Evolutionary conservation across 345 rosid genomes (phyloP).

Genomic region (Pistacia integerrima): DNA sequence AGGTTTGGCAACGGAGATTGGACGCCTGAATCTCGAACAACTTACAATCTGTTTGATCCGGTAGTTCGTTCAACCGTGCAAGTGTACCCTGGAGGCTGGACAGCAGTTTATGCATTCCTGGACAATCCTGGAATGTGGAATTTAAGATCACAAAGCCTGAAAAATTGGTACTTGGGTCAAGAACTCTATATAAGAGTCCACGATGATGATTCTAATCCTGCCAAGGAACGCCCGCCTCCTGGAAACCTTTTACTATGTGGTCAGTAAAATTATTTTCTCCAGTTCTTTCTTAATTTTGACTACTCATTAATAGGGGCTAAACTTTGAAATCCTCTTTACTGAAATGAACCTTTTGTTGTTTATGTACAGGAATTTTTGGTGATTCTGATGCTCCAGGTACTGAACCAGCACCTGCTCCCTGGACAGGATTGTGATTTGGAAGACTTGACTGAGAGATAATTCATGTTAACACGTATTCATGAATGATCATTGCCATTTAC

Average conservation of each 20-base stretch:
- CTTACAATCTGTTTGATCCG: constrained; percentile 33
- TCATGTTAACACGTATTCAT: not conserved
- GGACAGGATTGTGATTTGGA: constrained; percentile 9
- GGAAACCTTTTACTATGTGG: constrained; percentile 34
- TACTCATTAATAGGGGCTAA: no score
- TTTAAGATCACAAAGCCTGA: constrained; percentile 37
- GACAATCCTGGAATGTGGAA: constrained; percentile 58
- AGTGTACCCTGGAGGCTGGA: constrained; percentile 47
- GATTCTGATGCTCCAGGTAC: not conserved
- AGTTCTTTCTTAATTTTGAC: not conserved
- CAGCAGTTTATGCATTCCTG: constrained; percentile 37
- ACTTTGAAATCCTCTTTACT: not conserved
- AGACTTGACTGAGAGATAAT: not conserved
- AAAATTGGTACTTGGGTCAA: constrained; percentile 42
- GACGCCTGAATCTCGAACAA: constrained; percentile 20
- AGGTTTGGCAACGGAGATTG: constrained; percentile 44
- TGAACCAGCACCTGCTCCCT: constrained; percentile 25
- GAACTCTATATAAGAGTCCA: constrained; percentile 42
- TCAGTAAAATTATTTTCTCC: not conserved
- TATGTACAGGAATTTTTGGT: constrained; percentile 25
- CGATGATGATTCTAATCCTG: constrained; percentile 37
- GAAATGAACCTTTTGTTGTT: not conserved
- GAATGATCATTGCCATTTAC: not conserved
- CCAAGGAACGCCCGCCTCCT: constrained; percentile 42
- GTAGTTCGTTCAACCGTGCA: constrained; percentile 37